These are phyloP conservation scores for Penicillium goetzii DNA, from an alignment of 495 filamentous ascomycete species.

Conservation along the genomic window DNA sequence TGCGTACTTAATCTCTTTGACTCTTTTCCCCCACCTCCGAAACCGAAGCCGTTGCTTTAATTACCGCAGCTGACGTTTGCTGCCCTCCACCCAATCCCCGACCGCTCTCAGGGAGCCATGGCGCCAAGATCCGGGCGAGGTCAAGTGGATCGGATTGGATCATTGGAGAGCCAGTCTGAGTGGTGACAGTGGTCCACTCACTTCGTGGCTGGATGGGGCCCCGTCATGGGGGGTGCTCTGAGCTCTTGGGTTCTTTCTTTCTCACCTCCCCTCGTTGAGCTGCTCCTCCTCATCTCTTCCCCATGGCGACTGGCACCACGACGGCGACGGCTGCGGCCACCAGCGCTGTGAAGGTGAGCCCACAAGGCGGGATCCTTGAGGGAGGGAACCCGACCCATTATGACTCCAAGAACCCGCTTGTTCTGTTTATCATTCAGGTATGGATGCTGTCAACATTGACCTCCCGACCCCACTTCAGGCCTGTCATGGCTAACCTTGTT, in stretches of 20 bases:
- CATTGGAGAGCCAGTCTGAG: background rate
- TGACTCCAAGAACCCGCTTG: constrained; percentile 81
- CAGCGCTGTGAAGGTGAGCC: constrained; percentile 20
- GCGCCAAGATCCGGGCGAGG: constrained; percentile 5
- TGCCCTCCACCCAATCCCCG: background rate
- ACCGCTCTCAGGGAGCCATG: background rate
- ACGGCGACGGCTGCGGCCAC: constrained; percentile 13
- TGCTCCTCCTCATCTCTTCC: background rate
- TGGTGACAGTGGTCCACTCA: background rate
- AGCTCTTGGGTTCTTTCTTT: background rate
- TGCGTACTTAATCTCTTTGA: background rate
- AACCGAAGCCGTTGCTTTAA: background rate
- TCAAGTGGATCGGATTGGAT: background rate
- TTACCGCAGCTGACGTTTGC: background rate
- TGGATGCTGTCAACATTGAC: too few relatives aligned
- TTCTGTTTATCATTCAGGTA: constrained; percentile 94
- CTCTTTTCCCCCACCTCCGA: background rate
- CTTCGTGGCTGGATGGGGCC: constrained; percentile 4
- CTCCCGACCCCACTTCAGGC: constrained; percentile 12
- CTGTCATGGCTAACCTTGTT: background rate
- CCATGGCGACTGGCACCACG: constrained; percentile 21
- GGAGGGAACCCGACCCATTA: constrained; percentile 73
- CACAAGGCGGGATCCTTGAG: constrained; percentile 67
- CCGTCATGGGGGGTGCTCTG: background rate
- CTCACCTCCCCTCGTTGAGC: background rate